Conservation (phyloP, 2,329 filamentous ascomycete genomes). For the Pseudogymnoascus sp. region DNA sequence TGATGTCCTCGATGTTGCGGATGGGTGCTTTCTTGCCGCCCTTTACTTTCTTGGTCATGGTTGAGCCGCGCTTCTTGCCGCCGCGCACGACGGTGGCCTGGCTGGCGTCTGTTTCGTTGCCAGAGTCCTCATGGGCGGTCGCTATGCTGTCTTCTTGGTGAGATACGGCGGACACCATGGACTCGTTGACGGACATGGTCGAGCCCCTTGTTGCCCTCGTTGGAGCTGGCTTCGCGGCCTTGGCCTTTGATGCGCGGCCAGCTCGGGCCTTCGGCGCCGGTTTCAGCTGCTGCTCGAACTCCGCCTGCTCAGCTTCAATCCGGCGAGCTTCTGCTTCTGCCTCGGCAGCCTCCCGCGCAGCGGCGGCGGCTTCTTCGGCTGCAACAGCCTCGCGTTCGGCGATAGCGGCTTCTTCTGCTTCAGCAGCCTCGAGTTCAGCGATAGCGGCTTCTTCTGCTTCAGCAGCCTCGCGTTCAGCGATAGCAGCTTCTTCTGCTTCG, state of each 20-base stretch:
- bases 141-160: conserved; percentile 11
- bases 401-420: not conserved
- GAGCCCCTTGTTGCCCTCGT: conserved; percentile 18
- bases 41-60: conserved; percentile 20
- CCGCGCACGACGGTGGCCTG: conserved; percentile 23
- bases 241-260: not conserved
- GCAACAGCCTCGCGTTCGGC: not conserved
- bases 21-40: conserved; percentile 18
- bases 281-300: not conserved
- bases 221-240: not conserved
- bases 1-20: conserved; percentile 21
- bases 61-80: conserved; percentile 17
- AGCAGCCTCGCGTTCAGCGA: conserved; percentile 10
- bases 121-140: conserved; percentile 20
- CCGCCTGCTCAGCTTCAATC: not conserved
- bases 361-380: not conserved
- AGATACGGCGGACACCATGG: conserved; percentile 18
- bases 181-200: conserved; percentile 14
- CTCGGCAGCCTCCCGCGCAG: not conserved
- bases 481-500: not conserved
- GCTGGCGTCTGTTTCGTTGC: conserved; percentile 27
- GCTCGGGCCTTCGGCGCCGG: not conserved
- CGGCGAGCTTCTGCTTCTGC: not conserved
- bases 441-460: not conserved
- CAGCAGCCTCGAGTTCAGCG: not conserved